phyloP scores from a whole-genome alignment of 768 basidiomycete genomes.

The Cyathus striatus region DNA sequence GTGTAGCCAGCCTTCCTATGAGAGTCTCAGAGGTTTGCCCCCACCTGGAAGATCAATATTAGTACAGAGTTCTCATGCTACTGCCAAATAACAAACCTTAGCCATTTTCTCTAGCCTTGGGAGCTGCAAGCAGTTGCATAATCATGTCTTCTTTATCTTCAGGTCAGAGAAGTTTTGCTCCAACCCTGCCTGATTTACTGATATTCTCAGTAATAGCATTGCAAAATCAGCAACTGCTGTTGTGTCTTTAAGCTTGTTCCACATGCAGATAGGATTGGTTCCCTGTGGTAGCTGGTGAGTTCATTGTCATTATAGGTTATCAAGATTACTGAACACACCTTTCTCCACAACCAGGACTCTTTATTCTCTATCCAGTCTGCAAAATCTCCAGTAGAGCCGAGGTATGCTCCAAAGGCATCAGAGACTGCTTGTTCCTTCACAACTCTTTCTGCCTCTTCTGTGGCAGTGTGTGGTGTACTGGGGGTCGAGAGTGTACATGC shows the following conservation, averaged over 20 bases:
- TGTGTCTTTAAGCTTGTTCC: constrained; percentile 5
- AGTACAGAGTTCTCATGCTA: too few species aligned
- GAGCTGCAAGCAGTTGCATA: constrained; percentile 11
- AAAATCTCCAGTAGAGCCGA: constrained; percentile 10
- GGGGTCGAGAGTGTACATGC: constrained; percentile 9
- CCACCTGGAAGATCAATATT: constrained; percentile 5
- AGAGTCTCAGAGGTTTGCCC: constrained; percentile 9
- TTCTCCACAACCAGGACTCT: constrained; percentile 6
- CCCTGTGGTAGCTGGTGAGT: constrained; percentile 8
- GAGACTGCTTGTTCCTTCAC: constrained; percentile 14
- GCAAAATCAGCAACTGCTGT: constrained; percentile 10
- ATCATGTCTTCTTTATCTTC: constrained; percentile 14
- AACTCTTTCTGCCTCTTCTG: constrained; percentile 6
- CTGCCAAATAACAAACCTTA: constrained; percentile 2
- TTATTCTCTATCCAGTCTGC: constrained; percentile 12
- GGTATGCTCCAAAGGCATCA: constrained; percentile 12
- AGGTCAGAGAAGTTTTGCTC: constrained; percentile 16
- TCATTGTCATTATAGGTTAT: neutral
- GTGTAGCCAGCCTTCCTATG: constrained; percentile 7
- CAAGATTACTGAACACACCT: constrained; percentile 11
- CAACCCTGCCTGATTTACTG: constrained; percentile 13
- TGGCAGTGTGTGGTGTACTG: constrained; percentile 7
- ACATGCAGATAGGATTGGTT: constrained; percentile 11
- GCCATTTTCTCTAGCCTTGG: constrained; percentile 16
- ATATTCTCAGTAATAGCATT: constrained; percentile 11